A percentile compares a stretch with the other conserved stretches of the same genome.
These are phyloP conservation scores for Coemansia sp. DNA, from an alignment of 192 early-diverging fungal genomes.

Conservation along the genomic window DNA sequence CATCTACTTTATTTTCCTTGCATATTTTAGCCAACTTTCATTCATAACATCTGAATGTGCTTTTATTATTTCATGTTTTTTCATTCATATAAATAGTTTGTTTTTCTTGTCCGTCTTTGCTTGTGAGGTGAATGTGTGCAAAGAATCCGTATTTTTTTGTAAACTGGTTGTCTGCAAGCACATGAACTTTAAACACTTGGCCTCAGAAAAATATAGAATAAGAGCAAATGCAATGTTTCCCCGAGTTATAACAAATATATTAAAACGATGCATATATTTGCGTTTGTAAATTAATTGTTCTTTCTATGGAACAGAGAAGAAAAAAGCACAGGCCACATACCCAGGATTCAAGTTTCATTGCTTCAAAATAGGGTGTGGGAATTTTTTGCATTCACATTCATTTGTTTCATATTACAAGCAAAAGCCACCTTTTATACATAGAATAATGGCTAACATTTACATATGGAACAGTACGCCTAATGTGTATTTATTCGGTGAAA, in stretches of 20 bases:
- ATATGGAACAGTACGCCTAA: too few relatives aligned
- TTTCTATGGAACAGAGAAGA: background rate
- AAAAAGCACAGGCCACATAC: conserved; percentile 9
- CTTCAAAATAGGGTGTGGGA: background rate
- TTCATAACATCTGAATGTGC: conserved; percentile 5
- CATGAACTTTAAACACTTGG: too few relatives aligned
- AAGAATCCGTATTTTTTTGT: too few relatives aligned
- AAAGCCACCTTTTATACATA: background rate
- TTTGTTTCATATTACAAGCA: background rate
- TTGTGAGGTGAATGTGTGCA: too few relatives aligned
- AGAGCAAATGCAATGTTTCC: background rate
- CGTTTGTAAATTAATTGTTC: conserved; percentile 10
- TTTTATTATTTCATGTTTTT: too few relatives aligned
- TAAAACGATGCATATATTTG: conserved; percentile 9
- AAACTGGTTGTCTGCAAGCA: too few relatives aligned
- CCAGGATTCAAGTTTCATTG: background rate
- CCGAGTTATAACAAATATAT: conserved; percentile 4
- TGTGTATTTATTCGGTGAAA: background rate
- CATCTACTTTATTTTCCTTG: conserved; percentile 1
- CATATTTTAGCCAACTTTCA: background rate
- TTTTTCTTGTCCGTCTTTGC: too few relatives aligned
- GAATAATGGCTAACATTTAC: background rate
- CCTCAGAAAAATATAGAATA: background rate
- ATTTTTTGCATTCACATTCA: background rate
- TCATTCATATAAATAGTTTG: too few relatives aligned